phyloP scores from a whole-genome alignment of 1,284 basidiomycete species.

The Fistulinella staudtii region DNA sequence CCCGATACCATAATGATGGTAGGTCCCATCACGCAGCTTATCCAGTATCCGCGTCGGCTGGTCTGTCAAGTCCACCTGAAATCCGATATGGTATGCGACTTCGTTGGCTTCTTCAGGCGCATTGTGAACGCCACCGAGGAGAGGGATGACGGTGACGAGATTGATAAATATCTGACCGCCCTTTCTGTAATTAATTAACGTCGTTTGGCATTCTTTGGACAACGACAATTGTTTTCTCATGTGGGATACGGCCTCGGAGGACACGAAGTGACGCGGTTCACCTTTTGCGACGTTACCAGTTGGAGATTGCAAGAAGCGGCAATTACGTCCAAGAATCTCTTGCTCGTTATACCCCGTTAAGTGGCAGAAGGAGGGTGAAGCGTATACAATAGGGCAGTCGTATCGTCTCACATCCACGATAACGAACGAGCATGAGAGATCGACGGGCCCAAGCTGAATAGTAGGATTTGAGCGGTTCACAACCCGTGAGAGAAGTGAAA shows the following conservation, averaged over 20 bases:
- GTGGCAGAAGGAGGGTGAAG: slow-evolving; percentile 72
- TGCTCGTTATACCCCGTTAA: slow-evolving; percentile 81
- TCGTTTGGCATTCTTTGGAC: slow-evolving; percentile 86
- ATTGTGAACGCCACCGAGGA: slow-evolving; percentile 60
- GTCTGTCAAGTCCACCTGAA: slow-evolving; percentile 86
- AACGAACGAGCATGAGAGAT: slow-evolving; percentile 86
- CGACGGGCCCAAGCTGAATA: slow-evolving; percentile 84
- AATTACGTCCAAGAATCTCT: slow-evolving; percentile 87
- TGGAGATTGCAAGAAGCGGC: slow-evolving; percentile 83
- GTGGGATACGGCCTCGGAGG: slow-evolving; percentile 64
- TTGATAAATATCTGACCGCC: slow-evolving; percentile 86
- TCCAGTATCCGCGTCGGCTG: slow-evolving; percentile 83
- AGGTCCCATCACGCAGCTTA: slow-evolving; percentile 72
- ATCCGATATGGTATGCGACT: slow-evolving; percentile 86
- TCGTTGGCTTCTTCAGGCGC: slow-evolving; percentile 48
- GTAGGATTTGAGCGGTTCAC: slow-evolving; percentile 71
- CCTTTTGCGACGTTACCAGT: slow-evolving; percentile 63
- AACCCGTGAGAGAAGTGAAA: slow-evolving; percentile 79
- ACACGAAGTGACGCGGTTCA: slow-evolving; percentile 63
- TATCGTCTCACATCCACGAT: slow-evolving; percentile 80
- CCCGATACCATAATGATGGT: too few species aligned
- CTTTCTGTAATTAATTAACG: slow-evolving; percentile 85
- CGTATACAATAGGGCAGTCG: slow-evolving; percentile 87
- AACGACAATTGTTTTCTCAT: slow-evolving; percentile 64
- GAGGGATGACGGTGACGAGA: slow-evolving; percentile 81